A percentile compares a stretch with the other conserved stretches of the same genome.
These are phyloP conservation scores for Chytriomyces hyalinus DNA, from an alignment of 192 early-diverging fungal species.

Conservation along the genomic window DNA sequence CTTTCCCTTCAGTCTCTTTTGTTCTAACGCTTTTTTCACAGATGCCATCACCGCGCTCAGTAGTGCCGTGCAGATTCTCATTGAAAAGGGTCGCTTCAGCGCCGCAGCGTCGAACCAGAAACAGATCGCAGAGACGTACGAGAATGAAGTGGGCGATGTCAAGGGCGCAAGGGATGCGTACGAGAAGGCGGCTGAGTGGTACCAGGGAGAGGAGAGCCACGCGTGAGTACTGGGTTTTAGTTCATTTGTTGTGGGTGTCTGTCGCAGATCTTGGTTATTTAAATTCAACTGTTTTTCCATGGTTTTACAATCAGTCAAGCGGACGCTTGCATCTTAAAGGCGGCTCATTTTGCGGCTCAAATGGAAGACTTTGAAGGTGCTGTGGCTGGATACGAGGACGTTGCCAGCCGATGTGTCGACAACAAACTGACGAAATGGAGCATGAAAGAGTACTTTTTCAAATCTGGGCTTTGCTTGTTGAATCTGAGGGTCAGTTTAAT, in stretches of 20 bases:
- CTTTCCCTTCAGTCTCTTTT: not conserved
- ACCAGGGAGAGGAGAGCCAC: conserved; percentile 84
- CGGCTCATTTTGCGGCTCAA: conserved; percentile 87
- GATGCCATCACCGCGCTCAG: conserved; percentile 76
- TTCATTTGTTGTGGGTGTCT: conserved; percentile 39
- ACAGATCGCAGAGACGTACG: conserved; percentile 91
- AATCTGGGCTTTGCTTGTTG: conserved; percentile 91
- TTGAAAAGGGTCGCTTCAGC: conserved; percentile 83
- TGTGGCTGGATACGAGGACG: conserved; percentile 86
- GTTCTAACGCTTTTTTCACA: conserved; percentile 32
- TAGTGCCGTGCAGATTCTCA: conserved; percentile 81
- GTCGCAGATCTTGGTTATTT: not conserved
- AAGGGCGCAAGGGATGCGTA: conserved; percentile 86
- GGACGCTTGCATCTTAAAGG: conserved; percentile 90
- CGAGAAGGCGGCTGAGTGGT: conserved; percentile 91
- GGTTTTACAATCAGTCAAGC: conserved; percentile 67
- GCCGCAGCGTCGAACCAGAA: conserved; percentile 93
- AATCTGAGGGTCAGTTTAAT: conserved; percentile 66
- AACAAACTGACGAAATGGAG: conserved; percentile 95
- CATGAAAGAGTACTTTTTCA: conserved; percentile 95
- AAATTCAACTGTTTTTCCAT: not conserved
- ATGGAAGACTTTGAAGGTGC: conserved; percentile 88
- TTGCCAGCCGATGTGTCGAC: conserved; percentile 83
- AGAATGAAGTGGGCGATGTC: conserved; percentile 79
- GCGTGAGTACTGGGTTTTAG: conserved; percentile 54